Conservation (phyloP, 2,329 filamentous ascomycete genomes). For the Neofusicoccum laricinum region DNA sequence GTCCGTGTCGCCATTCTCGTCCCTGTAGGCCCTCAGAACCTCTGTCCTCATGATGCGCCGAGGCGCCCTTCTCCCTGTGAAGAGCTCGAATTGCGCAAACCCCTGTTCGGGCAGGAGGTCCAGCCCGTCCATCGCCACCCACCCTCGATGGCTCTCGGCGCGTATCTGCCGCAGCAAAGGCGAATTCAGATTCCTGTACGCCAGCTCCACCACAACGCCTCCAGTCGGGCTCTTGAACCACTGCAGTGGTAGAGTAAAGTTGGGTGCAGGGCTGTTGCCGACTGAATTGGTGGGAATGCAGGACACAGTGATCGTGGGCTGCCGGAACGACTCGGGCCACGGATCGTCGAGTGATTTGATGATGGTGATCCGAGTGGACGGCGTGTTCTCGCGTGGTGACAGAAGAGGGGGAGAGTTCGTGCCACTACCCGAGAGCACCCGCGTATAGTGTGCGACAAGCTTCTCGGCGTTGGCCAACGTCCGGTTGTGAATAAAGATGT, state of each 20-base stretch:
- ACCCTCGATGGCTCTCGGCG: conserved; percentile 57
- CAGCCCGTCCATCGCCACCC: conserved; percentile 73
- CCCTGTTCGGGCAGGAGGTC: conserved; percentile 76
- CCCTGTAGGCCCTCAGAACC: conserved; percentile 39
- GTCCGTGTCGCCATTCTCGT: conserved; percentile 7
- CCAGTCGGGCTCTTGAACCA: conserved; percentile 74
- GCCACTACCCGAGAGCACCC: conserved; percentile 14
- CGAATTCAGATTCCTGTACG: conserved; percentile 71
- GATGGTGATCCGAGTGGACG: conserved; percentile 53
- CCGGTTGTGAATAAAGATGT: conserved; percentile 73
- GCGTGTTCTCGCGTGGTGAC: conserved; percentile 17
- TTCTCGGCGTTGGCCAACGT: conserved; percentile 65
- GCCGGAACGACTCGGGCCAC: conserved; percentile 63
- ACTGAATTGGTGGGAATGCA: conserved; percentile 72
- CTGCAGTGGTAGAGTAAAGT: conserved; percentile 65
- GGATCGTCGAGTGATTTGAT: conserved; percentile 56
- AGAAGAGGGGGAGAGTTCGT: conserved; percentile 19
- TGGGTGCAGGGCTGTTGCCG: conserved; percentile 61
- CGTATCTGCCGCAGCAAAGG: conserved; percentile 68
- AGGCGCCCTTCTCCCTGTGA: conserved; percentile 71
- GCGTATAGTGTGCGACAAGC: conserved; percentile 68
- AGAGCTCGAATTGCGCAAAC: conserved; percentile 78
- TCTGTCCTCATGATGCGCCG: conserved; percentile 68
- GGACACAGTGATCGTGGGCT: conserved; percentile 71
- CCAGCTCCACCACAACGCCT: conserved; percentile 70